Base-by-base conservation (phyloP, 805 yeast species). In the Ogataea henricii region DNA sequence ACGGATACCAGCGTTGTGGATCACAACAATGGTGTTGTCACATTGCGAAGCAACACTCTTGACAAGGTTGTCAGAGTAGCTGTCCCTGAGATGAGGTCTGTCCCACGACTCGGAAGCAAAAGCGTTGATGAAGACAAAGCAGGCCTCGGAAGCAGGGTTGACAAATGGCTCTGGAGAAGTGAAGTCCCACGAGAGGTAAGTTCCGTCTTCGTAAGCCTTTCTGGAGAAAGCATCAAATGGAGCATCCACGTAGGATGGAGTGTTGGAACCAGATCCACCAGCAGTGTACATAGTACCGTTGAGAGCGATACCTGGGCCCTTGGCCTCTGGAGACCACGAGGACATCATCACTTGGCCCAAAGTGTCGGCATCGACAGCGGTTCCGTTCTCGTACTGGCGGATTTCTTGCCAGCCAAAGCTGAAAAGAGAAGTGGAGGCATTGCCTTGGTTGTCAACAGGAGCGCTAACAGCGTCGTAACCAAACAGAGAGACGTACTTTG, bases 191-290 rank as follows among this genome's bases (percentile, higher is more conserved):
- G 47, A 35, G 12, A 55, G 40, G 37, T 45, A 46, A 9, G 55
- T 46, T 13, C 49, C 48, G 25, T 55, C 56, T 25, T 49, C 49
- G 30, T 43, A 30, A 9, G 84, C 83, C 47, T 70, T 69, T 27
- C 65, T 64, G 3, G 75, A 67, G 33, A 82, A 74, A 1, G 81
- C 84, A 57, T 80, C 83, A 48, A 71, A 71, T 0, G 87, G 86
- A 1, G 85, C 75, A n/a, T 79, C 69, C 3, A 79, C 77, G 58
- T 68, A 78, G 2, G 83, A 82, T 36, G 78, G 74, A 53, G 72
- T 75, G 13, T 76, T 83, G 9, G 82, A 70, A 0, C 85, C 81
- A 4, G 87, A 81, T 0, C 87, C 88, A 83, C 87, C 79, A 12
- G 87, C 87, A 25, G 77, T 70, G 27, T 79, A 76, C 35, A 82